Evolutionary conservation across 495 filamentous ascomycete species (phyloP).

Genomic region (Trichocladium uniseriatum): DNA sequence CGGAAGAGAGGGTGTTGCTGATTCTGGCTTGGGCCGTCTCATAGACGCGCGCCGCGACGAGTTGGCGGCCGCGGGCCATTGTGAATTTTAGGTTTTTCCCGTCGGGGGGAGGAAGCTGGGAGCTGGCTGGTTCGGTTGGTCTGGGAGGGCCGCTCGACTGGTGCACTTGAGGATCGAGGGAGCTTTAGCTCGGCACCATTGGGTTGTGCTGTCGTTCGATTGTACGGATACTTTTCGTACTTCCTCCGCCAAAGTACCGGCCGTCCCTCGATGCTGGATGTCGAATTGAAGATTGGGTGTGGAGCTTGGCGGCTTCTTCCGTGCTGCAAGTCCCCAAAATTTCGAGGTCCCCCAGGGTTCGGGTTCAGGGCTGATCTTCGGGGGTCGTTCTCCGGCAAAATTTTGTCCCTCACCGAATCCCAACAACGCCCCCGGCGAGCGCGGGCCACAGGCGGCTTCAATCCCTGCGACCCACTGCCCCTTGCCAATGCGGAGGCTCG

Average conservation of each 20-base stretch:
- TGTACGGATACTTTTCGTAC: too few relatives aligned
- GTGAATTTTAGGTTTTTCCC: conserved; percentile 1
- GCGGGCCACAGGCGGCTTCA: too few relatives aligned
- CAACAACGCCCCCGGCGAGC: background rate
- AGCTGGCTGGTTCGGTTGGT: background rate
- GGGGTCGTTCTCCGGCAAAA: conserved; percentile 5
- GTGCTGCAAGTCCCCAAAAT: background rate
- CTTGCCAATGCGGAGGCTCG: background rate
- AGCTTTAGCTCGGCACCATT: background rate
- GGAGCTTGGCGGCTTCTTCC: conserved; percentile 7
- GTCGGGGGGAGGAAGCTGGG: background rate
- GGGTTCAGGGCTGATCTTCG: background rate
- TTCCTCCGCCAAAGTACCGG: background rate
- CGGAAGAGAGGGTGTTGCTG: conserved; percentile 42
- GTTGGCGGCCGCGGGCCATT: conserved; percentile 42
- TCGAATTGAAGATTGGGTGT: background rate
- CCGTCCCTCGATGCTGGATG: background rate
- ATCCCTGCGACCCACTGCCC: too few relatives aligned
- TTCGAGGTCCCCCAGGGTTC: background rate
- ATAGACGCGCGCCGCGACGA: conserved; percentile 65
- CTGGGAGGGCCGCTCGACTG: background rate
- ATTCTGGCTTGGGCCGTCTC: conserved; percentile 53
- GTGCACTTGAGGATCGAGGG: background rate
- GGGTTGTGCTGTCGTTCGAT: background rate
- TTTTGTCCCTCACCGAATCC: conserved; percentile 7